Conservation (phyloP, 805 yeast species). For the Candida broadrunensis region DNA sequence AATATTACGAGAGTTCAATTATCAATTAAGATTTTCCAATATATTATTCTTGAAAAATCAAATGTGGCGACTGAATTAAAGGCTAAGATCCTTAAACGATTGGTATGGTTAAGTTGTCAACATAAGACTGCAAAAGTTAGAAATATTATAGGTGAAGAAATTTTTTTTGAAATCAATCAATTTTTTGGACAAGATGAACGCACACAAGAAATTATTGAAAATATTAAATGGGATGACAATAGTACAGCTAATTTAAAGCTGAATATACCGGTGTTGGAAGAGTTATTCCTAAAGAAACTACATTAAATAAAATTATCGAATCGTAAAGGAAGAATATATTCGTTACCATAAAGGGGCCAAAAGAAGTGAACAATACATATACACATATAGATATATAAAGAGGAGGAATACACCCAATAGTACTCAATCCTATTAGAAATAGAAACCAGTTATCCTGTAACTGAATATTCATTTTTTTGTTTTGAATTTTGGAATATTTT, state of each 20-base stretch:
- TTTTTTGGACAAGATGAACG: conserved; percentile 16
- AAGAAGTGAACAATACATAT: too few species aligned
- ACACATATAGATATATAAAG: too few species aligned
- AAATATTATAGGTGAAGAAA: conserved; percentile 34
- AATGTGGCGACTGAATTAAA: conserved; percentile 6
- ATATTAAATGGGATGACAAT: conserved; percentile 12
- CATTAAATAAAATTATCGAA: background rate
- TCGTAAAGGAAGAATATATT: too few species aligned
- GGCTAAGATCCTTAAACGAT: conserved; percentile 11
- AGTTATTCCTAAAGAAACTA: conserved; percentile 5
- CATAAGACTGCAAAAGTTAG: conserved; percentile 34
- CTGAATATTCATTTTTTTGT: too few species aligned
- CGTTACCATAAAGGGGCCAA: too few species aligned
- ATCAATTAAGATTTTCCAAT: conserved; percentile 44
- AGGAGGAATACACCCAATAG: too few species aligned
- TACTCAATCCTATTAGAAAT: too few species aligned
- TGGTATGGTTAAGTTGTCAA: conserved; percentile 24
- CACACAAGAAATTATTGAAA: conserved; percentile 5
- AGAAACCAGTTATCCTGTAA: too few species aligned
- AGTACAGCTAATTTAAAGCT: conserved; percentile 6
- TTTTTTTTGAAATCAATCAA: conserved; percentile 30
- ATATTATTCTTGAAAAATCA: conserved; percentile 18
- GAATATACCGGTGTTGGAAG: conserved; percentile 2
- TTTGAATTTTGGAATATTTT: too few species aligned
- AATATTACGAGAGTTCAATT: conserved; percentile 33